Evolutionary conservation across 768 basidiomycete species (phyloP).

Genomic region (Thelephora ganbajun): DNA sequence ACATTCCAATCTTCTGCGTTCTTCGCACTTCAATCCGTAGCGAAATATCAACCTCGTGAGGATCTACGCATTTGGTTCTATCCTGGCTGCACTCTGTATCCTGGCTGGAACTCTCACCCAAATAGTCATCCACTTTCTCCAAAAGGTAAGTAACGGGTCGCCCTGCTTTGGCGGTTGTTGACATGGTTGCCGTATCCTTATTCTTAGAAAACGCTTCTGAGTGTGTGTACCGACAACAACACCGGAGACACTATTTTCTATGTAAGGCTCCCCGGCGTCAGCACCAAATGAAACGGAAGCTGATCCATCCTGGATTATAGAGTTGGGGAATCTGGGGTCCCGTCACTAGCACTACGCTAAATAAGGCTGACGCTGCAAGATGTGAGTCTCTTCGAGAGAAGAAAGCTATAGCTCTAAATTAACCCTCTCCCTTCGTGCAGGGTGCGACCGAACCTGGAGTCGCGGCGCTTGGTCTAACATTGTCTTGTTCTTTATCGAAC

Average conservation of each 20-base stretch:
- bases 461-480: slow-evolving; percentile 60
- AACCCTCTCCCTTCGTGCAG: slow-evolving; percentile 23
- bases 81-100: slow-evolving; percentile 32
- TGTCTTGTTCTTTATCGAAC: slow-evolving; percentile 41
- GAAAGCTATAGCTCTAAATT: not conserved
- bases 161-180: not conserved
- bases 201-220: slow-evolving; percentile 40
- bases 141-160: slow-evolving; percentile 34
- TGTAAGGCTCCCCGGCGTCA: slow-evolving; percentile 15
- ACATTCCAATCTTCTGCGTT: not conserved
- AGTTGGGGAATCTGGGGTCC: slow-evolving; percentile 19
- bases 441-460: slow-evolving; percentile 46
- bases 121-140: slow-evolving; percentile 48
- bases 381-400: slow-evolving; percentile 26
- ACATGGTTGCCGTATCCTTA: not conserved
- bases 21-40: slow-evolving; percentile 19
- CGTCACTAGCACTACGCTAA: slow-evolving; percentile 9
- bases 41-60: slow-evolving; percentile 41
- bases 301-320: slow-evolving; percentile 6
- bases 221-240: slow-evolving; percentile 33
- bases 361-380: slow-evolving; percentile 22
- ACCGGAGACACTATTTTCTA: slow-evolving; percentile 18
- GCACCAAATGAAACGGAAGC: not conserved
- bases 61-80: slow-evolving; percentile 39
- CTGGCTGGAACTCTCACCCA: slow-evolving; percentile 38